Base-by-base conservation (phyloP, 768 basidiomycete species). In the Leucocoprinus leucothites region DNA sequence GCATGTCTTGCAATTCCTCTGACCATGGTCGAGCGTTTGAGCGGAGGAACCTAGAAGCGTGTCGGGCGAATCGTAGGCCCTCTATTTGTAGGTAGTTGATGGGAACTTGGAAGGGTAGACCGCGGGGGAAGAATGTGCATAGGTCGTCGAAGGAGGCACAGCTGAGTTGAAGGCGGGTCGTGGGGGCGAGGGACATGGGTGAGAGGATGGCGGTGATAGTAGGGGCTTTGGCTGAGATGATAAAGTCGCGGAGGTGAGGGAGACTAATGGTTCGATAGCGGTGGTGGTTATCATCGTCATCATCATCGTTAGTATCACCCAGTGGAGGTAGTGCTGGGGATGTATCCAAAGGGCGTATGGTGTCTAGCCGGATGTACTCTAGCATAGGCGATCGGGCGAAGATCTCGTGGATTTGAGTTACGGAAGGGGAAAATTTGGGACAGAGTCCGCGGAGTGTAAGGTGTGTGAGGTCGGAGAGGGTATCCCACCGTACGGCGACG, bases 401-500 rank as follows among this genome's bases (percentile, higher is more conserved):
- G 19, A 78, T 65, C n/a, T 58, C 45, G 28, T 65, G 64, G 4
- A 78, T 59, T 50, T 74, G 67, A 16, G 59, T 36, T 16, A 72
- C 48, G 2, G 74, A 67, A 16, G 74, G 75, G 6, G 67, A 69
- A 40, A 62, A 63, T 2, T 66, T 65, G 7, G 65, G 51, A 34
- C 55, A 54, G 9, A 74, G 65, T 0, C 71, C 67, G 35, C 70
- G 68, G 9, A 78, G 60, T 13, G 67, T 65, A 14, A 78, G 65
- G 46, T 69, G 62, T 18, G 67, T 67, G 31, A 78, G 65, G 35
- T 64, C 59, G 0, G 51, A 42, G 57, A 70, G 74, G 14, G 59
- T 57, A n/a, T 69, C 57, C 73, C 73, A 76, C 7, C 53, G 63
- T 0, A 77, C 57, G 0, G 71, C 63, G 21, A 76, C 69, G 19